Evolutionary conservation across 768 basidiomycete species (phyloP).

Genomic region (Chlorophyllum brunneum): DNA sequence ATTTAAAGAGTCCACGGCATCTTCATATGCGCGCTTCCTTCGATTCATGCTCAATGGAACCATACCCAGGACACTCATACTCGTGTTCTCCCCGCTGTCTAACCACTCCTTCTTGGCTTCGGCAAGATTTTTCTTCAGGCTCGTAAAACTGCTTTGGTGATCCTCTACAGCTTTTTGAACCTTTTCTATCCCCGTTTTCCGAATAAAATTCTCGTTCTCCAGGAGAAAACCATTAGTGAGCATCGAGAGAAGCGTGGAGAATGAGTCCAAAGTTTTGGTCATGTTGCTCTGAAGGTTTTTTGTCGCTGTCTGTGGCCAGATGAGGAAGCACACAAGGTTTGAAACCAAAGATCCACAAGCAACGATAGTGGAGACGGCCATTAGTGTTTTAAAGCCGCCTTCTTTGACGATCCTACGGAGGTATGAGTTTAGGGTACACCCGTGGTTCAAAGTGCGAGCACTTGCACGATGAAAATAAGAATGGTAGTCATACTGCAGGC

Average conservation of each 20-base stretch:
- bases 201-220: slow-evolving; percentile 52
- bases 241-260: slow-evolving; percentile 79
- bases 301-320: slow-evolving; percentile 88
- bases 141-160: slow-evolving; percentile 88
- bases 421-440: not conserved
- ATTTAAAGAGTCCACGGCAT: slow-evolving; percentile 83
- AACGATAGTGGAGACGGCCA: slow-evolving; percentile 76
- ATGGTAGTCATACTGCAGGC: slow-evolving; percentile 86
- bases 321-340: slow-evolving; percentile 76
- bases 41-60: slow-evolving; percentile 18
- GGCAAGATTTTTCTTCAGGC: slow-evolving; percentile 76
- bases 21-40: slow-evolving; percentile 66
- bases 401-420: slow-evolving; percentile 73
- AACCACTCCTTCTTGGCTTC: slow-evolving; percentile 90
- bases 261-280: slow-evolving; percentile 82
- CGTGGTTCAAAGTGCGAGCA: not conserved
- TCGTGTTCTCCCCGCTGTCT: slow-evolving; percentile 18
- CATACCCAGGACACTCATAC: slow-evolving; percentile 14
- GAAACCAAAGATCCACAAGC: slow-evolving; percentile 71
- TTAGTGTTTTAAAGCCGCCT: slow-evolving; percentile 72
- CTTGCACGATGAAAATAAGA: slow-evolving; percentile 79
- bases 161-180: slow-evolving; percentile 77
- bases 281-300: slow-evolving; percentile 80
- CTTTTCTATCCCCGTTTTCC: slow-evolving; percentile 52
- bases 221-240: slow-evolving; percentile 85